Evolutionary conservation across 345 rosid species (phyloP), one percentile per base, ranked within the genome.

Genomic region (Syzygium grande): DNA sequence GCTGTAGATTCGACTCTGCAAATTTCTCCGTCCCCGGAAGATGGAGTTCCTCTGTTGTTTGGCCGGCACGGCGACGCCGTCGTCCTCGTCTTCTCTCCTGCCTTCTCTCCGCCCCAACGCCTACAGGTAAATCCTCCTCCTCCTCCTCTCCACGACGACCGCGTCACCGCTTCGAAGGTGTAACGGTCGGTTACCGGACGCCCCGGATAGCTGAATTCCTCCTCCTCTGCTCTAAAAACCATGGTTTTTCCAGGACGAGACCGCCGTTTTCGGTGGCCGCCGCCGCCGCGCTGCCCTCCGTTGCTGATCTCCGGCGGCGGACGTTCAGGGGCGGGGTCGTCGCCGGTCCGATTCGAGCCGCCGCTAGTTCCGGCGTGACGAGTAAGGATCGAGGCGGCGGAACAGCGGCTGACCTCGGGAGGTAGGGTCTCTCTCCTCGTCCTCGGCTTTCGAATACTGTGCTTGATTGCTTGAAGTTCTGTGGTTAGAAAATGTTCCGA

Each of bases 301-400:
- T 73, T 73, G 0, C 27, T 41, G 49, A 14, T 84, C 89, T 56
- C 85, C 92, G 89, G 84, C 87, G 51, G 88, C 89, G 90, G 46
- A 88, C 85, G 21, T 86, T 89, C 86, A 90, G 91, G 86, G 93
- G 90, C 92, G 77, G 88, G 89, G 85, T 88, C 80, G 93, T 92
- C 27, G 51, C 84, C 52, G 88, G 92, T 6, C 22, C 61, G 14
- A 88, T 88, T 84, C 84, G 86, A 89, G 87, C 84, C 84, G 89
- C 63, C 78, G 88, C 93, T 87, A 19, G 83, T 43, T 73, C 83
- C 83, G 10, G 49, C 83, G 27, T 73, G 83, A 38, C 83, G 83
- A 73, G 25, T 73, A 38, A 19, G 83, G 83, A 73, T 73, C 83
- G 6, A 38, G 92, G 88, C 90, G 52, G 90, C 91, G 54, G 89